These are phyloP conservation scores for Zoysia japonica DNA, from an alignment of 176 grass and related monocot species.

Conservation along the genomic window DNA sequence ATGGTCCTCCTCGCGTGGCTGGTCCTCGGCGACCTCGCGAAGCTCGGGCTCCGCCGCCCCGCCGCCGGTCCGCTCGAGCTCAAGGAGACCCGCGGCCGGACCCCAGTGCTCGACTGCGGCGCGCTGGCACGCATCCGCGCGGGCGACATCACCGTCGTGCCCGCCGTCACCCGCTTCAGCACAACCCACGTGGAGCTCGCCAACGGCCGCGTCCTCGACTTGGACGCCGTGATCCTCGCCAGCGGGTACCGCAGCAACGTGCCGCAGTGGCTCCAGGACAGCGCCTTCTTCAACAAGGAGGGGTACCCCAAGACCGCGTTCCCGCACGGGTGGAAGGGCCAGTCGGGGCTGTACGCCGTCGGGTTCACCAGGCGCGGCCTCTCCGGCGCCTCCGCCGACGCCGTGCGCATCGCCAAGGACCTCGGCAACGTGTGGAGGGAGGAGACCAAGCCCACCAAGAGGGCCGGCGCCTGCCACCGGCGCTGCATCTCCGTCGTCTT, in stretches of 20 bases:
- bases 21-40: constrained; percentile 58
- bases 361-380: constrained; percentile 83
- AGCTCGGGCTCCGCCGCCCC: constrained; percentile 65
- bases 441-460: constrained; percentile 69
- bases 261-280: constrained; percentile 72
- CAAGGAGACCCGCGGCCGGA: constrained; percentile 66
- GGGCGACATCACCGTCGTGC: constrained; percentile 70
- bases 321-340: constrained; percentile 67
- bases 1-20: constrained; percentile 66
- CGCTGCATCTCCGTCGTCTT: constrained; percentile 77
- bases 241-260: constrained; percentile 89
- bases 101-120: constrained; percentile 74
- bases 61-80: constrained; percentile 63
- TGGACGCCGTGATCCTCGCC: constrained; percentile 77
- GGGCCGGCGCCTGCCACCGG: constrained; percentile 64
- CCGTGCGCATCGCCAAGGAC: constrained; percentile 65
- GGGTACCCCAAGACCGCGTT: constrained; percentile 68
- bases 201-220: constrained; percentile 45
- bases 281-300: constrained; percentile 79
- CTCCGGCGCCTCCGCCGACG: constrained; percentile 73
- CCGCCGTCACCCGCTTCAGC: constrained; percentile 44
- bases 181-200: constrained; percentile 52
- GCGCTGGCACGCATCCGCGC: constrained; percentile 53
- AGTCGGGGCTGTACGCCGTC: constrained; percentile 78
- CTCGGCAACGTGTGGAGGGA: constrained; percentile 72